Evolutionary conservation across 257 asterid genomes (phyloP).

Genomic region (Coffea canephora): DNA sequence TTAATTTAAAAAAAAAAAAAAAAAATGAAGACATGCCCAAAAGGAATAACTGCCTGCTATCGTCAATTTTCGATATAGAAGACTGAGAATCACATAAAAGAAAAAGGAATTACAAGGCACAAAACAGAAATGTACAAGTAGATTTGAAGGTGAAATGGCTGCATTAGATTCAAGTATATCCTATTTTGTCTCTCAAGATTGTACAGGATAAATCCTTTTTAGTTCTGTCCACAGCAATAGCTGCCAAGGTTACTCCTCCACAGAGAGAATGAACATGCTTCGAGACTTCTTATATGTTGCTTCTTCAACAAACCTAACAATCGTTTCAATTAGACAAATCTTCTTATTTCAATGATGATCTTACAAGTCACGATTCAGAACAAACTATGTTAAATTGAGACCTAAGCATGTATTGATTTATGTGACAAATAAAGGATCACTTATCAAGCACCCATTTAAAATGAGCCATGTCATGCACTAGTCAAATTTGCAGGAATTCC

Average conservation of each 20-base stretch:
- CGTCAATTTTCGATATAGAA: neutral
- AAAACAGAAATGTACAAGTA: no score
- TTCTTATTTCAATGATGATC: neutral
- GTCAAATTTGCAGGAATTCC: constrained; percentile 1
- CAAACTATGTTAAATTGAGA: no score
- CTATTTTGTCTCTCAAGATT: neutral
- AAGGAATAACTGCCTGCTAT: neutral
- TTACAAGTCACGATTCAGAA: neutral
- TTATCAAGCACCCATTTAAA: neutral
- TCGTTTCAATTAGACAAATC: neutral
- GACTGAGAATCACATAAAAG: neutral
- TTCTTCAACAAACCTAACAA: neutral
- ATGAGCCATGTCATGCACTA: neutral
- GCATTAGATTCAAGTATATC: neutral
- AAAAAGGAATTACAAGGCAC: neutral
- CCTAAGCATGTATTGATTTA: neutral
- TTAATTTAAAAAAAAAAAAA: no score
- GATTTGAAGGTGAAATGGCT: neutral
- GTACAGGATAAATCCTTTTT: constrained; percentile 5
- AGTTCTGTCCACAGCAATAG: neutral
- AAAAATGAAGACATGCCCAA: neutral
- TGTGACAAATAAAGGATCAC: neutral
- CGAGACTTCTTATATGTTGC: neutral
- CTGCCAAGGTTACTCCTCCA: constrained; percentile 1
- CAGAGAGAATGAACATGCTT: neutral